A percentile compares a stretch with the other conserved stretches of the same genome.
Conservation (phyloP, 495 filamentous ascomycete species). For the Aspergillus ostianus region DNA sequence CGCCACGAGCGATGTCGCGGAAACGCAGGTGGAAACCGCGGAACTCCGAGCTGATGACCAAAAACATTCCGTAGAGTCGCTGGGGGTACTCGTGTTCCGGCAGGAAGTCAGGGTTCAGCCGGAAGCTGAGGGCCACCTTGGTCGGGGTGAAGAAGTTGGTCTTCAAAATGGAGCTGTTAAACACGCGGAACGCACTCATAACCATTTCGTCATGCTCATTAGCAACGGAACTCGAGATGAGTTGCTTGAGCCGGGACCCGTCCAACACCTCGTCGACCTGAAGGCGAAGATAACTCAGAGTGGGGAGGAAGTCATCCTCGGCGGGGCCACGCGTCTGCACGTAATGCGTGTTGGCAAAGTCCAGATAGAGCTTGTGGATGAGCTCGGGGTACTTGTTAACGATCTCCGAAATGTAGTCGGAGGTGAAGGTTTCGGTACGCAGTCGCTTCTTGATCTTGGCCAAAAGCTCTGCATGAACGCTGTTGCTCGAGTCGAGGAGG, state of each 20-base stretch:
- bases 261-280: constrained; percentile 74
- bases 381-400: constrained; percentile 88
- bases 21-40: constrained; percentile 97
- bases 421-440: constrained; percentile 93
- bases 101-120: constrained; percentile 84
- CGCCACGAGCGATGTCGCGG: constrained; percentile 93
- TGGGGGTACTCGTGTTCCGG: constrained; percentile 90
- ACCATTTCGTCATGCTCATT: constrained; percentile 99
- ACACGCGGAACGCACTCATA: constrained; percentile 93
- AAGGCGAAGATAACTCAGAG: constrained; percentile 72
- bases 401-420: constrained; percentile 96
- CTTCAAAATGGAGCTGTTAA: constrained; percentile 88
- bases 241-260: constrained; percentile 71
- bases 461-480: constrained; percentile 82
- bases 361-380: constrained; percentile 82
- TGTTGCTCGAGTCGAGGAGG: constrained; percentile 78
- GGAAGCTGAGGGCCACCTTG: constrained; percentile 97
- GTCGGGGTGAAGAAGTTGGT: constrained; percentile 99
- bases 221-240: constrained; percentile 74
- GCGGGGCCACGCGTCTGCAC: constrained; percentile 69
- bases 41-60: constrained; percentile 95
- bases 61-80: constrained; percentile 95
- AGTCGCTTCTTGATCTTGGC: constrained; percentile 95
- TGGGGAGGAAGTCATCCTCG: constrained; percentile 76
- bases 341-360: constrained; percentile 90